Percentiles rank a stretch among this genome's conserved stretches.
Evolutionary conservation across 108 stramenopile genomes (phyloP).

Genomic region (Parmales sp.): DNA sequence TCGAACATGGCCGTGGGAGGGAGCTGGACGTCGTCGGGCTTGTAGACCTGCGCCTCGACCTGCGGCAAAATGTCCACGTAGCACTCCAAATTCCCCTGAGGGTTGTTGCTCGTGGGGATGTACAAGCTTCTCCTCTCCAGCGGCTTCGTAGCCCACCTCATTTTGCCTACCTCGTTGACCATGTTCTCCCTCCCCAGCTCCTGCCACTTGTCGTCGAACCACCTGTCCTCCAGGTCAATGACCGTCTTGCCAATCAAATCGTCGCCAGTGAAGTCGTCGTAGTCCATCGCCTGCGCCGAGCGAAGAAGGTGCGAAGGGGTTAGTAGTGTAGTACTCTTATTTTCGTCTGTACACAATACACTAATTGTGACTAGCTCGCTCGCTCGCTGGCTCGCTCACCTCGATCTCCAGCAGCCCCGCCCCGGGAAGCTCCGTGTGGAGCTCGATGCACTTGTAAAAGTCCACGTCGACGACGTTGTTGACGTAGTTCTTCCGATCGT

Average conservation of each 20-base stretch:
- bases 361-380: too few species aligned
- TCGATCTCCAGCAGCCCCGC: constrained; percentile 25
- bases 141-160: constrained; percentile 26
- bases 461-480: constrained; percentile 28
- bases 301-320: too few species aligned
- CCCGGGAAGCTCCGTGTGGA: constrained; percentile 43
- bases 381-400: too few species aligned
- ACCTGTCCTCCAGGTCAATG: constrained; percentile 54
- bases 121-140: constrained; percentile 27
- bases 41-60: constrained; percentile 22
- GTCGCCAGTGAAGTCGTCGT: constrained; percentile 30
- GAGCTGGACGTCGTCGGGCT: constrained; percentile 25
- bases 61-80: constrained; percentile 38
- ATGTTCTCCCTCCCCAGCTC: constrained; percentile 6
- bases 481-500: constrained; percentile 34
- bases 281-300: too few species aligned
- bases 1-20: constrained; percentile 32
- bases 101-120: constrained; percentile 15
- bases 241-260: constrained; percentile 46
- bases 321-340: too few species aligned
- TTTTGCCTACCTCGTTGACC: constrained; percentile 8
- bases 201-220: constrained; percentile 47
- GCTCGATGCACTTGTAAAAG: constrained; percentile 34
- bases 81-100: constrained; percentile 34
- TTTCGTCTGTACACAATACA: too few species aligned